Evolutionary conservation across 345 rosid genomes (phyloP).

Genomic region (Citrus glauca): DNA sequence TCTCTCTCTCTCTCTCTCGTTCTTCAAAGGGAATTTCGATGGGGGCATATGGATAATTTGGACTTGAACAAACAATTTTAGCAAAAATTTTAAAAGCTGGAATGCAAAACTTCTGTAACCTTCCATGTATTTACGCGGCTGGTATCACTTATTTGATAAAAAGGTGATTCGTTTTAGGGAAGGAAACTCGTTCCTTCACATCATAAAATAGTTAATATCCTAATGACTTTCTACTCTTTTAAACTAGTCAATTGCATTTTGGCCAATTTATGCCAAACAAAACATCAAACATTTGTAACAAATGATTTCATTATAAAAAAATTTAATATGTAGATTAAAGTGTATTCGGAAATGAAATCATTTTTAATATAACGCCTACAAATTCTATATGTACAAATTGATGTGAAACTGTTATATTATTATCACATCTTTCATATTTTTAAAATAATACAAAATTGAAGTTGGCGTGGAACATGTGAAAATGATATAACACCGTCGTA

Average conservation of each 20-base stretch:
- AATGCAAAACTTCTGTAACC: neutral
- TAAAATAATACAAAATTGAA: too few species aligned
- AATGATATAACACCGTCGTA: too few species aligned
- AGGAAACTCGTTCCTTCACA: neutral
- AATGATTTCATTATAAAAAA: too few species aligned
- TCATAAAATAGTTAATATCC: neutral
- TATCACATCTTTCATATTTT: too few species aligned
- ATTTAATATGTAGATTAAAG: neutral
- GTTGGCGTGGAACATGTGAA: too few species aligned
- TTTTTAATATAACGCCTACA: too few species aligned
- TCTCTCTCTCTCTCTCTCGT: neutral
- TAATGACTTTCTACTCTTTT: neutral
- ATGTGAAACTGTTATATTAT: too few species aligned
- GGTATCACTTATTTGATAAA: neutral
- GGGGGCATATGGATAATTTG: constrained; percentile 5
- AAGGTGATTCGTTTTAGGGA: constrained; percentile 3
- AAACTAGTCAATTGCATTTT: neutral
- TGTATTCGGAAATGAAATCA: neutral
- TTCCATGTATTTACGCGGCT: constrained; percentile 12
- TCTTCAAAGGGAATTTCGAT: neutral
- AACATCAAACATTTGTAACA: neutral
- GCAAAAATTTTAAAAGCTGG: constrained; percentile 6
- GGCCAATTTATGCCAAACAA: neutral
- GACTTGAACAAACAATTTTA: neutral
- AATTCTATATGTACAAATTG: too few species aligned